Evolutionary conservation across 2,329 filamentous ascomycete species (phyloP), one percentile per base, ranked within the genome.

Genomic region (Metarhizium anisopliae): DNA sequence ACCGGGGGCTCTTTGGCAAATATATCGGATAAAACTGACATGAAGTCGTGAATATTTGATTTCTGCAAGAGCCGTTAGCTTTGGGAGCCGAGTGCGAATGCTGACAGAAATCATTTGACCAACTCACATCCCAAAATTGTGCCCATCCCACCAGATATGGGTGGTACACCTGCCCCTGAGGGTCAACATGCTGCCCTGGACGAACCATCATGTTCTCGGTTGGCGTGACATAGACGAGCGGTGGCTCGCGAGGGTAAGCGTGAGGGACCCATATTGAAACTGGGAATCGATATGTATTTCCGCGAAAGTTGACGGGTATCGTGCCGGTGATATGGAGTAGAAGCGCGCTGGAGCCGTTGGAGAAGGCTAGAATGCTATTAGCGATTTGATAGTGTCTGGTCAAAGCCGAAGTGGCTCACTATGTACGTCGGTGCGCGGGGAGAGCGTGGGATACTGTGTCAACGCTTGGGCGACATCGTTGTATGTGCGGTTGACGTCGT

Each of bases 1-100:
- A 97, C 89, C 0, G 94, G 94, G 8, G 94, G 94, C 65, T 99
- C 94, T 72, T 95, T 95, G 42, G 91, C 87, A 67, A 99, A 99
- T 25, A 97, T 79, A 54, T 94, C 90, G 61, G 87, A 82, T 3
- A 99, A 73, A 32, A 95, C 87, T 16, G 83, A 84, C 2, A 97
- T 73, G 56, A 97, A 90, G 66, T 96, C 91, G 47, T 87, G 74
- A 2, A 96, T 75, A 36, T 85, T 92, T 1, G 90, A 95, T 76
- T 90, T 93, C 90, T 86, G 52, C 2, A 13, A 5, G n/a, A 16
- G 6, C 2, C n/a, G 42, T 45, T 20, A 45, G 42, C n/a, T 20
- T 7, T 11, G 42, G 18, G 42, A 45, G n/a, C 4, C 42, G 11
- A 6, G 8, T 10, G 18, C 16, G 6, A 45, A 10, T 4, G n/a